Evolutionary conservation across 495 filamentous ascomycete species (phyloP), one percentile per base, ranked within the genome.

Genomic region (Talaromyces stipitatus): DNA sequence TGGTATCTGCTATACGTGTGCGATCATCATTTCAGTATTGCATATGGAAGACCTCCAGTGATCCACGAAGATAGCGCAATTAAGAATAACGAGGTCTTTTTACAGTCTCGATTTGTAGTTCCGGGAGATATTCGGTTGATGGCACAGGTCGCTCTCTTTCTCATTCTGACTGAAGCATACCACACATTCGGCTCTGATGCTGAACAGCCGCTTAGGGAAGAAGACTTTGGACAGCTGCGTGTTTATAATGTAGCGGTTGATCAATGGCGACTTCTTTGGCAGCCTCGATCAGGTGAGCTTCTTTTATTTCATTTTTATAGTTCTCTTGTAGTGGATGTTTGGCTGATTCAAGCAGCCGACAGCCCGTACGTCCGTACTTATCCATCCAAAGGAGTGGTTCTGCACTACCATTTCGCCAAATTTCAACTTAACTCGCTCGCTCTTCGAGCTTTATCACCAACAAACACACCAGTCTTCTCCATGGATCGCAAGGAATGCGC

Each of bases 381-480:
- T 61, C 81, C 82, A 14, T 78, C 75, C 3, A 83, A 84, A 62
- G 82, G 81, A 4, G 78, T 84, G 12, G 70, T 77, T 8, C 66
- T 85, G n/a, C 80, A 85, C 60, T 82, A 82, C 62, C 75, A 82
- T 60, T 85, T 83, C 60, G 82, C 78, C 12, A 82, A 79, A 62
- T 77, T 85, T 48, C 81, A 84, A 53, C 72, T 84, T 43, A 83
- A 83, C 58, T 83, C 81, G 6, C 70, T 83, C 9, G 76, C 80
- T 5, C 73, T 85, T 5, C 77, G 82, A 7, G 82, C 73, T 3
- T 63, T 82, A 5, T 72, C 76, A 22, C 74, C 73, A 12, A 67
- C 72, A 5, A 75, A 80, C 36, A 77, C 77, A 0, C 75, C 76
- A 1, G 67, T 75, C n/a, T 74, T 83, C 50, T 79, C 79, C 7